Base-by-base conservation (phyloP, 768 basidiomycete genomes). In the Amanita thiersii region DNA sequence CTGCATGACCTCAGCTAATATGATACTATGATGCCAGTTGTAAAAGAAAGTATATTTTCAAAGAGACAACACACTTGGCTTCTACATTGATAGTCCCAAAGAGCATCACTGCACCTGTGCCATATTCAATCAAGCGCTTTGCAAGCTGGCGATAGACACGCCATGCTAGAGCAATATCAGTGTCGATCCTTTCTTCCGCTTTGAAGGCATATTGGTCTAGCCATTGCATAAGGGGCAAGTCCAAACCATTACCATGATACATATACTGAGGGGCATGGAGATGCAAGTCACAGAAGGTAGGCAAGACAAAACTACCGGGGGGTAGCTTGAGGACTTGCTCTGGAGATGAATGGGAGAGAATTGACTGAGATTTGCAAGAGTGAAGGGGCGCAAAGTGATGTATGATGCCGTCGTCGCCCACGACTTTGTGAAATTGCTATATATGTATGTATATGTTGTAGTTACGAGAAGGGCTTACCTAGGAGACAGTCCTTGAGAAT, bases 231-330 rank as follows among this genome's bases (percentile, higher is more conserved):
- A 91, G 61, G 3, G 88, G 85, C 2, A 89, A 70, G 56, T 93
- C 85, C 3, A 92, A 69, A 0, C 90, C 89, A 1, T 78, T 88
- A 2, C 91, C 91, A 43, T 88, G 82, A 46, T 90, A 92, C 24
- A 91, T 66, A 55, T 85, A 91, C 55, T 93, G 91, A 1, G 90
- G 86, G 0, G 89, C 88, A 55, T 93, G 90, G 0, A 91, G 69
- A 54, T 92, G 89, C 3, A 88, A 66, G 57, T 92, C 89, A 43
- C 74, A 78, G 58, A 90, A 92, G 0, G 79, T 75, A 1, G 89
- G 86, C n/a, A 85, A 48, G 30, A 91, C 44, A 53, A 91, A 87
- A 39, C 63, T 70, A n/a, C 79, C 78, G 6, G 41, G 21, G 2
- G 74, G 73, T 9, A 84, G 53, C 4, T 47, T 36, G 1, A 52